Percentiles rank a stretch among this genome's conserved stretches.
phyloP scores from a whole-genome alignment of 2,329 filamentous ascomycete species.

The Grosmannia clavigera region DNA sequence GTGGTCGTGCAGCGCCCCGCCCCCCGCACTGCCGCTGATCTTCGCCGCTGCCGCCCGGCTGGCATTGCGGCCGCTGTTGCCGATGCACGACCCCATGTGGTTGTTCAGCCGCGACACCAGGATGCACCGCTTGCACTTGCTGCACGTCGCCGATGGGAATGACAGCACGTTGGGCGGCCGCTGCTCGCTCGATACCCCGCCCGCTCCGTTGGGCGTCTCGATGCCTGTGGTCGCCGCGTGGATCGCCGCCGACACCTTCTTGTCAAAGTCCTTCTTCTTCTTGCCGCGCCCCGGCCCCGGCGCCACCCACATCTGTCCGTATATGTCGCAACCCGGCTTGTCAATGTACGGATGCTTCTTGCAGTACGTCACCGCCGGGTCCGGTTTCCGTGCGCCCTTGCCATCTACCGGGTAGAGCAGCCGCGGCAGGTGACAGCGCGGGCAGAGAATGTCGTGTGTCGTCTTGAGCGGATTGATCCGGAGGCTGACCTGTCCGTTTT shows the following conservation, averaged over 20 bases:
- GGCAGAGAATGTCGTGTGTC: constrained; percentile 59
- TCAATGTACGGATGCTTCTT: constrained; percentile 68
- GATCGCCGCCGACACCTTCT: constrained; percentile 31
- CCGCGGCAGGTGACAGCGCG: constrained; percentile 61
- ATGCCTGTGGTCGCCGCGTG: constrained; percentile 19
- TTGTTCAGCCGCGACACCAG: constrained; percentile 54
- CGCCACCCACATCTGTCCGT: constrained; percentile 69
- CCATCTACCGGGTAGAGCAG: constrained; percentile 62
- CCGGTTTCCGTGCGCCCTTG: constrained; percentile 51
- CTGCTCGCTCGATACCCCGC: constrained; percentile 30
- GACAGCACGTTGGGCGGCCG: constrained; percentile 49
- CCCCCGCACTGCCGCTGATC: constrained; percentile 38
- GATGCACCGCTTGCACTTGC: constrained; percentile 55
- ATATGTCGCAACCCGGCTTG: constrained; percentile 66
- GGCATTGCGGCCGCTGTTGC: constrained; percentile 51
- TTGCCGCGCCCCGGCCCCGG: constrained; percentile 59
- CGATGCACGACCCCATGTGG: constrained; percentile 57
- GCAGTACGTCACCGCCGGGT: constrained; percentile 62
- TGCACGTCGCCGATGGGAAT: constrained; percentile 54
- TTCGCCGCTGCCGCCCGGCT: constrained; percentile 51
- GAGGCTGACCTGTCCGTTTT: constrained; percentile 54
- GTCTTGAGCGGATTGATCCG: constrained; percentile 63
- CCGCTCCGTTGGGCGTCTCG: constrained; percentile 26
- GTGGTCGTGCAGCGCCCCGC: constrained; percentile 34
- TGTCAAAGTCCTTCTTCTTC: constrained; percentile 68